A percentile compares a stretch with the other conserved stretches of the same genome.
Conservation (phyloP, 805 yeast genomes). For the Naumovozyma baii region DNA sequence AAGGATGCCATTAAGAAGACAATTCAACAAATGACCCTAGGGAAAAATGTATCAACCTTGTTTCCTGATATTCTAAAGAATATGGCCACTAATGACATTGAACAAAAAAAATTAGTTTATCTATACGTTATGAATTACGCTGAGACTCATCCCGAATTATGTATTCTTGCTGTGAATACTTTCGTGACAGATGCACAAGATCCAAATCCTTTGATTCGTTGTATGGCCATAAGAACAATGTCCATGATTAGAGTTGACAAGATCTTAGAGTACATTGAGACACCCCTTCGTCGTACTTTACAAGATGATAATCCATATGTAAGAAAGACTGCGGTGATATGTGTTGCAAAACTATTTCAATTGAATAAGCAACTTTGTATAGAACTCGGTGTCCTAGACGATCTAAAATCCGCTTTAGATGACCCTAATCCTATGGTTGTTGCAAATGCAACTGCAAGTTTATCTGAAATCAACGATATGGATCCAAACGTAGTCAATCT, state of each 20-base stretch:
- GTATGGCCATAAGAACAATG: slow-evolving; percentile 96
- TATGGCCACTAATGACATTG: slow-evolving; percentile 92
- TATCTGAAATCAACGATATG: slow-evolving; percentile 70
- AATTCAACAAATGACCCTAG: slow-evolving; percentile 96
- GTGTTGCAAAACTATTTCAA: slow-evolving; percentile 92
- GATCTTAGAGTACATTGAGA: slow-evolving; percentile 89
- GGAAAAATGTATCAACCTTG: slow-evolving; percentile 88
- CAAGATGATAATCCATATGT: slow-evolving; percentile 95
- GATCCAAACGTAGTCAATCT: slow-evolving; percentile 45
- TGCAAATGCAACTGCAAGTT: slow-evolving; percentile 82
- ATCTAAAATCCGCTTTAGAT: slow-evolving; percentile 54
- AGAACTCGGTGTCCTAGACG: slow-evolving; percentile 76
- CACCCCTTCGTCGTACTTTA: slow-evolving; percentile 76
- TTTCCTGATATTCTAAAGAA: slow-evolving; percentile 95
- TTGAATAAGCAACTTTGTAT: slow-evolving; percentile 69
- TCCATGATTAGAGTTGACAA: slow-evolving; percentile 94
- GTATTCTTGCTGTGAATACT: slow-evolving; percentile 92
- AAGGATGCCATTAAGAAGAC: slow-evolving; percentile 96
- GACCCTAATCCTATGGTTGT: slow-evolving; percentile 97
- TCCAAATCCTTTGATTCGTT: slow-evolving; percentile 91
- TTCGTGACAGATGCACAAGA: slow-evolving; percentile 92
- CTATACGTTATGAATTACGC: slow-evolving; percentile 95
- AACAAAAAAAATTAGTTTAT: slow-evolving; percentile 92
- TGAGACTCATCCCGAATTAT: slow-evolving; percentile 88
- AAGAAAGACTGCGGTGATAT: slow-evolving; percentile 92